phyloP scores from a whole-genome alignment of 768 basidiomycete genomes.

The Pisolithus microcarpus region DNA sequence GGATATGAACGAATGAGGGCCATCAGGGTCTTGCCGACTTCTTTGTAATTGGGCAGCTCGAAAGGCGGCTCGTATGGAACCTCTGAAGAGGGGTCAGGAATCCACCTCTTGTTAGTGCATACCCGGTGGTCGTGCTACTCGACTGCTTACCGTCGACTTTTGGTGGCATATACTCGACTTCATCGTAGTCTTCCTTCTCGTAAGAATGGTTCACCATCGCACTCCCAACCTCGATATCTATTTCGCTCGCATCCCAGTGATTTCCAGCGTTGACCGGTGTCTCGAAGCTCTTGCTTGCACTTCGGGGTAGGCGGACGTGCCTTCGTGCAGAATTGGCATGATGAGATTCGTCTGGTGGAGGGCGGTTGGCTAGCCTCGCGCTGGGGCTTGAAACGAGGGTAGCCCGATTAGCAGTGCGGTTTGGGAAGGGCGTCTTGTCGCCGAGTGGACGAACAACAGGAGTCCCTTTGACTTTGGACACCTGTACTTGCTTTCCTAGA shows the following conservation, averaged over 20 bases:
- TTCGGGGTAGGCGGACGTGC: conserved; percentile 50
- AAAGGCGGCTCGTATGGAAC: conserved; percentile 39
- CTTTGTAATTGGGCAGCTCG: conserved; percentile 43
- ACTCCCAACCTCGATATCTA: conserved; percentile 29
- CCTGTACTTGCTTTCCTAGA: conserved; percentile 21
- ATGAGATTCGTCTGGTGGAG: conserved; percentile 36
- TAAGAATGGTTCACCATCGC: conserved; percentile 17
- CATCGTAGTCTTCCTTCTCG: conserved; percentile 33
- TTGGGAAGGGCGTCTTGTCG: conserved; percentile 75
- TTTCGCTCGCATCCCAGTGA: conserved; percentile 73
- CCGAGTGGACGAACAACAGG: conserved; percentile 43
- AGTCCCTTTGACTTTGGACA: conserved; percentile 19
- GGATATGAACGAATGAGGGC: conserved; percentile 29
- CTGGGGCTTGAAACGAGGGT: conserved; percentile 27
- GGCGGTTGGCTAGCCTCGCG: conserved; percentile 30
- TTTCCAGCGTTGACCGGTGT: conserved; percentile 62
- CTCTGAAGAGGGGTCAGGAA: conserved; percentile 22
- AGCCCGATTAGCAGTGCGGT: conserved; percentile 35
- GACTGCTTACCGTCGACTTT: conserved; percentile 38
- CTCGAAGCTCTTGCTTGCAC: conserved; percentile 45
- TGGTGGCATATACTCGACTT: conserved; percentile 52
- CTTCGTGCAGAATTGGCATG: conserved; percentile 66
- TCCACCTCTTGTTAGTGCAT: not conserved
- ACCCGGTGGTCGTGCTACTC: not conserved
- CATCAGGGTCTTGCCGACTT: conserved; percentile 32